Percentiles rank a stretch among this genome's conserved stretches.
phyloP scores from a whole-genome alignment of 805 yeast species.

The Starmerella powellii region DNA sequence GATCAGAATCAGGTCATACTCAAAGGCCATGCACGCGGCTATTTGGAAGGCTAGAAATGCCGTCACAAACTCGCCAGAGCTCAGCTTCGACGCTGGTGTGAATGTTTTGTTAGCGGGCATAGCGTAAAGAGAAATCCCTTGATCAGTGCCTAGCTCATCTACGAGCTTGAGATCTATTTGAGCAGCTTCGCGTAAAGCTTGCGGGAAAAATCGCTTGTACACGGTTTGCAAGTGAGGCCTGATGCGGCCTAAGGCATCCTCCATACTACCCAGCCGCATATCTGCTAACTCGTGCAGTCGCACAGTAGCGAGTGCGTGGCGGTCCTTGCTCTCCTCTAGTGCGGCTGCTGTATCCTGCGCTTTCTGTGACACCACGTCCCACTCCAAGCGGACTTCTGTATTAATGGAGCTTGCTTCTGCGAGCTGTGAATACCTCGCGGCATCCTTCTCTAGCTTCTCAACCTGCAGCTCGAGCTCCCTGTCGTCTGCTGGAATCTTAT shows the following conservation, averaged over 20 bases:
- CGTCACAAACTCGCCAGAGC: conserved; percentile 1
- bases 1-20: background rate
- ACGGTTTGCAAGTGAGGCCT: background rate
- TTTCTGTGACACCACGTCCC: too few species aligned
- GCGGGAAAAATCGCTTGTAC: background rate
- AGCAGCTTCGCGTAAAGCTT: background rate
- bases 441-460: background rate
- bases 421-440: too few species aligned
- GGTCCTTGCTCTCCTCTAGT: too few species aligned
- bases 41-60: background rate
- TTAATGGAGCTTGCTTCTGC: too few species aligned
- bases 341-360: too few species aligned
- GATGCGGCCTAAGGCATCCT: background rate
- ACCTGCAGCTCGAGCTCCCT: background rate
- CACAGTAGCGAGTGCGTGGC: too few species aligned
- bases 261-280: too few species aligned
- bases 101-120: background rate
- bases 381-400: too few species aligned
- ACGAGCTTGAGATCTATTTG: background rate
- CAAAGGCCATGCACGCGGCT: background rate
- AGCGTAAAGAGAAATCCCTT: background rate
- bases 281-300: too few species aligned
- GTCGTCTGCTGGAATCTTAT: too few species aligned
- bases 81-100: background rate
- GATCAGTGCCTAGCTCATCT: background rate